phyloP scores from a whole-genome alignment of 116 monocot genomes.

The Thalassia testudinum region DNA sequence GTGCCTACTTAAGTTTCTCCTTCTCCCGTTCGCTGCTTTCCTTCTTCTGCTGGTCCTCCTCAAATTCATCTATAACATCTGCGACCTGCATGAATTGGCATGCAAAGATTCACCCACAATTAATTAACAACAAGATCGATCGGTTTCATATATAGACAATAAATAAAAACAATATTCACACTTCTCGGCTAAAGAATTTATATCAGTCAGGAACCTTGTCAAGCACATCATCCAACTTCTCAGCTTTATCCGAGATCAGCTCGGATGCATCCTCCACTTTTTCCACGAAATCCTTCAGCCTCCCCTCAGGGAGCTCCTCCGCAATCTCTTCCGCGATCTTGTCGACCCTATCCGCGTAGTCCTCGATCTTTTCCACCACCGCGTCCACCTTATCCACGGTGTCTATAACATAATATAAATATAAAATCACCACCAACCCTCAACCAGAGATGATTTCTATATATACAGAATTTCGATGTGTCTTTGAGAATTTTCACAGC shows the following conservation, averaged over 20 bases:
- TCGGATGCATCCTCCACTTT: slow-evolving; percentile 1
- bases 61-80: background rate
- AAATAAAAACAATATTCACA: background rate
- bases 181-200: background rate
- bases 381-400: background rate
- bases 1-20: no score
- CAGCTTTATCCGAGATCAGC: no score
- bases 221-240: background rate
- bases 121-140: background rate
- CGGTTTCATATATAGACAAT: background rate
- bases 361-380: slow-evolving; percentile 3
- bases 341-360: background rate
- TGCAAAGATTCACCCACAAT: background rate
- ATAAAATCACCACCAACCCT: no score
- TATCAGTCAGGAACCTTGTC: slow-evolving; percentile 8
- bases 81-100: background rate
- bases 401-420: background rate
- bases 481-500: no score
- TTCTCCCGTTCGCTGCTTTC: background rate
- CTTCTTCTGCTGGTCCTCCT: background rate
- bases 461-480: no score
- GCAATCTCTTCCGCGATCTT: slow-evolving; percentile 4
- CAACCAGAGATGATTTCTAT: no score
- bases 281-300: background rate
- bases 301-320: slow-evolving; percentile 5